Evolutionary conservation across 345 rosid genomes (phyloP).

Genomic region (Arabidopsis thaliana): TAIR10.1 NC_003076.8:1429001-1429500

Average conservation of each 20-base stretch:
- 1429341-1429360: conserved; percentile 81
- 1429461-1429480: background rate
- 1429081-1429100: conserved; percentile 8
- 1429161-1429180: conserved; percentile 12
- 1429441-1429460: background rate
- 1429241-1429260: conserved; percentile 14
- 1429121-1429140: background rate
- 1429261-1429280: conserved; percentile 51
- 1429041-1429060: conserved; percentile 74
- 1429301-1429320: conserved; percentile 99
- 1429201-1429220: background rate
- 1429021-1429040: conserved; percentile 91
- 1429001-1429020: conserved; percentile 91
- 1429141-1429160: conserved; percentile 26
- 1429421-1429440: conserved; percentile 88
- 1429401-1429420: conserved; percentile 80
- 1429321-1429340: conserved; percentile 73
- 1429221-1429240: background rate
- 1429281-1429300: conserved; percentile 93
- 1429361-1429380: conserved; percentile 90
- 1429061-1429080: conserved; percentile 9
- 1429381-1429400: conserved; percentile 95
- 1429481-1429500: background rate
- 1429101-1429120: background rate
- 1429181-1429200: conserved; percentile 1